phyloP scores from a whole-genome alignment of 345 rosid genomes.

The Barbarea vulgaris region DNA sequence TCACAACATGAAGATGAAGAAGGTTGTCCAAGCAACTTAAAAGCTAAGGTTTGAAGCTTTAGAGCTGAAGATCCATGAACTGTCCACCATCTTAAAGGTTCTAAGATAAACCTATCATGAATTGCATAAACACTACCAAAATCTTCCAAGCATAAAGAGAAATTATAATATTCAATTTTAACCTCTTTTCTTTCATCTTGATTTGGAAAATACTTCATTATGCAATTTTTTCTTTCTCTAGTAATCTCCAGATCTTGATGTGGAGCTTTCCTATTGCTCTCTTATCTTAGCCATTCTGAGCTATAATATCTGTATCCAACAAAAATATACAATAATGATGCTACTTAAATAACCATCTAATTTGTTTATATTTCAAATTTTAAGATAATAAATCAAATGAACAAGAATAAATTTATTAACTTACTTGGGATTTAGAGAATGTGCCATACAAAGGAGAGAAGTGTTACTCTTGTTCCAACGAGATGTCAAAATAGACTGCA shows the following conservation, averaged over 20 bases:
- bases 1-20: background rate
- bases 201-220: background rate
- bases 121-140: background rate
- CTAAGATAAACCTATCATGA: background rate
- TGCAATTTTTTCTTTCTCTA: background rate
- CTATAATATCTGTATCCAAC: background rate
- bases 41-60: background rate
- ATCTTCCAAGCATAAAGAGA: background rate
- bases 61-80: background rate
- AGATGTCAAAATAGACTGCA: background rate
- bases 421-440: background rate
- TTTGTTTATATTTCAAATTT: no score
- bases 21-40: background rate
- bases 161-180: background rate
- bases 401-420: background rate
- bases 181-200: background rate
- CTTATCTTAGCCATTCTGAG: background rate
- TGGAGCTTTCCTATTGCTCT: background rate
- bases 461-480: background rate
- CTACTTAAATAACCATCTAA: background rate
- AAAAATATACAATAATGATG: background rate
- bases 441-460: background rate
- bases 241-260: conserved; percentile 1
- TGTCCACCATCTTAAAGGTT: background rate
- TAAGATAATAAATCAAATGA: background rate